Evolutionary conservation across 257 asterid genomes (phyloP), one percentile per base, ranked within the genome.

Genomic region (Ilex aquifolium): DNA sequence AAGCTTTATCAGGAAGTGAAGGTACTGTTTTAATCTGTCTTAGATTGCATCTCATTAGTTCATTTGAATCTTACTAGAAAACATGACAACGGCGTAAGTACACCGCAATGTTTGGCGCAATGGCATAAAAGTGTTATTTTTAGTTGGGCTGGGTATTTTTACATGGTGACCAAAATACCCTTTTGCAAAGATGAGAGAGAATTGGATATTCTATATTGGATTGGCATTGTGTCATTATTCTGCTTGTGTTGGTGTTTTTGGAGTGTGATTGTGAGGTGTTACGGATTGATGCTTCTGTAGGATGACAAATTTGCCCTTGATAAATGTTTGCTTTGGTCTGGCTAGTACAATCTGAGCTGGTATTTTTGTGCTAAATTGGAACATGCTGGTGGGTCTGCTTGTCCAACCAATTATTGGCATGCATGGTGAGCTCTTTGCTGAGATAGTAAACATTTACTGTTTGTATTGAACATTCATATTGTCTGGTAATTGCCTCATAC

Each of bases 1-100:
- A 93, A 93, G 73, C 79, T 93, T 16, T 93, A 87, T 69, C 73
- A 88, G 77, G 99, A 93, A 84, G 99, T 93, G 31, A 93, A 93
- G 99, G 99, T 90, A 74, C 57, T 65, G 56, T 71, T 68, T 68
- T 42, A 13, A 29, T 64, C 31, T 63, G 36, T 64, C 69, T 56
- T 21, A 17, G 31, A 39, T 40, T 58, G 48, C n/a, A 10, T 15
- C 50, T 57, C 48, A 13, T 55, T 64, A 53, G 31, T 31, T 57
- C 53, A 16, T 63, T 15, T 15, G 46, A 12, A 27, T 14, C 57
- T 49, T 12, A 36, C 59, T 13, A 13, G 56, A 56, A 61, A 68
- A 57, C 53, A 52, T 15, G 62, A 57, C 59, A 42, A 58, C 65
- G 66, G 55, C 72, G 30, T 75, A 66, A 56, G 48, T 5, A 76